Evolutionary conservation across 352 stramenopile species (phyloP), one percentile per base, ranked within the genome.

Genomic region (Thraustochytrium striatum): DNA sequence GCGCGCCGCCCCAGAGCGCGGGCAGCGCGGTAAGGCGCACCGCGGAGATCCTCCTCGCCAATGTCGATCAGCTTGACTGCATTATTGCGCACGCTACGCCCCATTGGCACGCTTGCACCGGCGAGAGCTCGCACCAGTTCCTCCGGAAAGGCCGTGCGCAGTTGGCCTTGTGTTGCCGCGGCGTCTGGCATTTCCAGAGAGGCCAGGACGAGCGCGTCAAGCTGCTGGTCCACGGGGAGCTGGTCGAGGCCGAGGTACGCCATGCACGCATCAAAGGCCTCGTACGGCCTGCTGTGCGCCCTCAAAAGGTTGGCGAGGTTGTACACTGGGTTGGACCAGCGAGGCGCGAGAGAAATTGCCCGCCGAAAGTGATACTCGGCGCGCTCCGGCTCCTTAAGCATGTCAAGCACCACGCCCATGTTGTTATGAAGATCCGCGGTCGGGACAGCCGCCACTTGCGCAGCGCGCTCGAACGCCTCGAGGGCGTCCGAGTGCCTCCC

Each of bases 381-480:
- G 11, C 58, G 35, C 1, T 81, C 39, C 16, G 61, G 35, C 69
- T 75, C 33, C 33, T 78, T 58, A 7, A 79, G 43, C 16, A 38
- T 68, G 43, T 86, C 72, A 30, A 84, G 57, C 2, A 72, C 83
- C 33, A 84, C 83, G 16, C 69, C 83, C 16, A 86, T 61, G 55
- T 84, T 85, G 39, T 83, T 85, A 33, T 79, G 78, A 3, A 82
- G 78, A 13, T 78, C 70, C 11, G 44, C 8, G 36, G 82, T 78
- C 0, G 36, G 28, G 28, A 50, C 36, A 21, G 62, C n/a, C n/a
- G n/a, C 36, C 21, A 62, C 58, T 50, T 81, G 70, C 21, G 32
- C 61, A 21, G 79, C 79, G 19, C 69, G 68, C 3, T 35, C 33
- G 5, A 70, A n/a, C 16, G 47, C 25, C 19, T 79, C 82, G 41